Base-by-base conservation (phyloP, 208 protist species). In the Angomonas deanei region DNA sequence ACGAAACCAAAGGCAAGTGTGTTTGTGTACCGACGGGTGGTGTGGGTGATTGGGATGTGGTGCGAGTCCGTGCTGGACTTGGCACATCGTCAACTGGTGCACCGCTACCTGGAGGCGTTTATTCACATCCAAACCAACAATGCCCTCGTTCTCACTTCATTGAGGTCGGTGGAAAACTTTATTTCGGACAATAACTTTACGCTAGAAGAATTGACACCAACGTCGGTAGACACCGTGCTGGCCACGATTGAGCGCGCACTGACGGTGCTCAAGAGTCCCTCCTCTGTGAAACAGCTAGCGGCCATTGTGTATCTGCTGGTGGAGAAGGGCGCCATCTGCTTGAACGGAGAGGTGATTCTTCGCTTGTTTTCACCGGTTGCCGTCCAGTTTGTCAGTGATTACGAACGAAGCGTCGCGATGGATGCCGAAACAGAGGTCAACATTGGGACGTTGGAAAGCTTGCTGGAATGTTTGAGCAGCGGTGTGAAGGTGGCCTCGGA, bases 31-130 rank as follows among this genome's bases (percentile, higher is more conserved):
- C 88, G 86, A 0, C 88, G 88, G 24, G 84, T 91, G 0, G 78
- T 92, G 46, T 94, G 88, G 86, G 64, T 94, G 26, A 66, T 91
- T 15, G 88, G 88, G 0, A 92, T 92, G 88, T 94, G 88, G 86
- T 94, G 88, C 38, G 88, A 86, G 53, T 86, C 82, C 0, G 80
- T 89, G 0, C 63, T 57, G 0, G 36, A 80, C 33, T 24, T 55
- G 1, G 31, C 15, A 13, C 26, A 78, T 19, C 85, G 88, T 2
- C 58, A 42, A 23, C 32, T 66, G 24, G 78, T 94, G 0, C 79
- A 92, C 47, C 48, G 55, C 0, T 77, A 79, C 0, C 62, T 94
- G n/a, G 70, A 76, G 33, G 64, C 59, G 38, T 62, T 94, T 34
- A 53, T 92, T 23, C 60, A 70, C 26, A 47, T 67, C 21, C 62